These are phyloP conservation scores for Lagerstroemia speciosa DNA, from an alignment of 345 rosid species.

Conservation along the genomic window DNA sequence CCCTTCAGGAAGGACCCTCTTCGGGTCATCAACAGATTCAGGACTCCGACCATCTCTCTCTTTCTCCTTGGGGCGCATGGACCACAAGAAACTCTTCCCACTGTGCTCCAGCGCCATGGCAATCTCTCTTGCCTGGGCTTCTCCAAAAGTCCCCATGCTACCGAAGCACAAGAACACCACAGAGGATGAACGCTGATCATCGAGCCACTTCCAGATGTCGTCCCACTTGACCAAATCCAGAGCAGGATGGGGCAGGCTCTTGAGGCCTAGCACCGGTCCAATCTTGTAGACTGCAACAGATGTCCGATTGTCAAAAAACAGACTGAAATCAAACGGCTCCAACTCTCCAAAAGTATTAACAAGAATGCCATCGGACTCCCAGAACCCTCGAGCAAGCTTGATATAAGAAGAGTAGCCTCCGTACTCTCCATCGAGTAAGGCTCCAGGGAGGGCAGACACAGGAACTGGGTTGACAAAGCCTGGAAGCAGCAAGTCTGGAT, in stretches of 20 bases:
- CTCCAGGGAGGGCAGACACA: conserved; percentile 22
- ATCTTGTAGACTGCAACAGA: conserved; percentile 29
- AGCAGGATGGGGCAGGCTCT: conserved; percentile 9
- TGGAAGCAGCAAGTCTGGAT: conserved; percentile 25
- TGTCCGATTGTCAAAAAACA: conserved; percentile 5
- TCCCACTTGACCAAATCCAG: neutral
- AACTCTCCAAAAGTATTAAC: conserved; percentile 40
- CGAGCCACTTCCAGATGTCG: conserved; percentile 33
- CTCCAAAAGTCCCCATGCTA: conserved; percentile 45
- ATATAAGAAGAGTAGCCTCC: neutral
- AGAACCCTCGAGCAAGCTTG: conserved; percentile 10
- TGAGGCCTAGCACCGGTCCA: conserved; percentile 41
- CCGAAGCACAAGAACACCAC: conserved; percentile 66
- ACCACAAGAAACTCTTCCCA: conserved; percentile 44
- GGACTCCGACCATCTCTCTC: conserved; percentile 10
- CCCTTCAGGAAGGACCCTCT: conserved; percentile 37
- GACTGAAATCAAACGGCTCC: conserved; percentile 26
- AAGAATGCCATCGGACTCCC: conserved; percentile 29
- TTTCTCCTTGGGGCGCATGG: conserved; percentile 18
- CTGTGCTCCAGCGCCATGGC: conserved; percentile 37
- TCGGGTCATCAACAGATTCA: conserved; percentile 10
- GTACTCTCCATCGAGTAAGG: neutral
- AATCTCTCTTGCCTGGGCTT: conserved; percentile 34
- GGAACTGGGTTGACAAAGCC: conserved; percentile 27
- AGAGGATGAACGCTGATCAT: conserved; percentile 33